Evolutionary conservation across 2,329 filamentous ascomycete genomes (phyloP).

Genomic region (Xylaria sp.): DNA sequence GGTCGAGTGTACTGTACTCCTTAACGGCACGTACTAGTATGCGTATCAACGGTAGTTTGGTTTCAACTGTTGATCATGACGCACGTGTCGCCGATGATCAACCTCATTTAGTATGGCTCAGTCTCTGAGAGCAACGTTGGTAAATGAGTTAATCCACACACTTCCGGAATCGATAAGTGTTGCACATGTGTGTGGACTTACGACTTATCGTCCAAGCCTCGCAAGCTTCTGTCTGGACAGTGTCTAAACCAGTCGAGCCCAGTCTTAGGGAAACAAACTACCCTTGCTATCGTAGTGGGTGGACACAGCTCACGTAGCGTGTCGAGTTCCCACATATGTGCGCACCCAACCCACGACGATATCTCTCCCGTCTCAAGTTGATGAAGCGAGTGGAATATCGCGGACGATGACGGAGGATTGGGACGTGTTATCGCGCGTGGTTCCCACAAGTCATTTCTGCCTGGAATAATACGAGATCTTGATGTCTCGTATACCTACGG

Average conservation of each 20-base stretch:
- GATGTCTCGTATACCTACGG: constrained; percentile 28
- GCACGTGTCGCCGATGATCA: constrained; percentile 13
- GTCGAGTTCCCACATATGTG: background rate
- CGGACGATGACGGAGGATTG: constrained; percentile 11
- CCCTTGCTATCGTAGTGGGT: background rate
- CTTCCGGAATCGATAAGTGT: background rate
- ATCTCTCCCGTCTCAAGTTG: constrained; percentile 20
- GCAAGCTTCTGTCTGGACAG: background rate
- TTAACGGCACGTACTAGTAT: background rate
- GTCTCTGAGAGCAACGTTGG: constrained; percentile 7
- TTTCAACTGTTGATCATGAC: constrained; percentile 35
- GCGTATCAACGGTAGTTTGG: background rate
- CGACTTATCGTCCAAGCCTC: background rate
- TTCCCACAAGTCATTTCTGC: constrained; percentile 7
- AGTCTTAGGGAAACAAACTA: background rate
- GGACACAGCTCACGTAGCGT: background rate
- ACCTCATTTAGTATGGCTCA: constrained; percentile 1
- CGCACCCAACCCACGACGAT: constrained; percentile 11
- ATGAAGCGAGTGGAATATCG: background rate
- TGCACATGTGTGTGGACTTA: background rate
- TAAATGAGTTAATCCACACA: constrained; percentile 31
- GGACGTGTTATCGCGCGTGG: constrained; percentile 15
- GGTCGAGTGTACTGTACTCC: background rate
- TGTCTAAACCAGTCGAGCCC: background rate
- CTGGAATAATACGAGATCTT: constrained; percentile 36